Evolutionary conservation across 129 eudicot species (phyloP), one percentile per base, ranked within the genome.

Genomic region (Helianthus tuberosus): DNA sequence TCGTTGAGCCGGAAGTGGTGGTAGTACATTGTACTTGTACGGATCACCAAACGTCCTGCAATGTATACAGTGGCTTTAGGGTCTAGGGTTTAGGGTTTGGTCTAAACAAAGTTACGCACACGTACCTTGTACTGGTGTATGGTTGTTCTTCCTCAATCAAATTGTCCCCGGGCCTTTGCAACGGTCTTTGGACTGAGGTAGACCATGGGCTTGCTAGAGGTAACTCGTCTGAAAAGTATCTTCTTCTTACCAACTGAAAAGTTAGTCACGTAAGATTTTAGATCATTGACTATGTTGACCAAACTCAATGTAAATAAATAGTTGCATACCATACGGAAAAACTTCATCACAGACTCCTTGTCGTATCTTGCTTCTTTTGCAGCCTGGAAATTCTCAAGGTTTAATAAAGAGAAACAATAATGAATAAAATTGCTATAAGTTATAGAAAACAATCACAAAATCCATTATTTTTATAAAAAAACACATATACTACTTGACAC

Each of bases 331-430:
- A 84, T 75, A 15, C 86, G 85, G 68, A 95, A 95, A 77, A 95
- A 95, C 79, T 85, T 95, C 88, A 84, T 77, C 76, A 95, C 88
- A 20, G 97, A 95, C 89, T 95, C 99, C 84, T 95, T 95, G 77
- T 95, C 99, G 75, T 83, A 89, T 81, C 99, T 85, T 29, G 97
- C 92, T 81, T 89, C 97, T 77, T 87, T 95, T 14, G 99, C 96
- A 75, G 97, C 97, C 99, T 95, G 85, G 11, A 76, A 5, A 71
- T 75, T 75, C 16, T 59, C 11, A 20, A 20, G 50, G 17, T 58
- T 62, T 62, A 69, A 61, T 8, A 12, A 4, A 11, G 54, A 39
- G 17, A 38, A 48, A 50, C 13, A 3, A 14, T 36, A 51, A 71
- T 72, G 51, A 46, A 55, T 53, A 39, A 65, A 49, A 11, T 38